Base-by-base conservation (phyloP, 176 grass and related monocot genomes). In the Neostapfia colusana region DNA sequence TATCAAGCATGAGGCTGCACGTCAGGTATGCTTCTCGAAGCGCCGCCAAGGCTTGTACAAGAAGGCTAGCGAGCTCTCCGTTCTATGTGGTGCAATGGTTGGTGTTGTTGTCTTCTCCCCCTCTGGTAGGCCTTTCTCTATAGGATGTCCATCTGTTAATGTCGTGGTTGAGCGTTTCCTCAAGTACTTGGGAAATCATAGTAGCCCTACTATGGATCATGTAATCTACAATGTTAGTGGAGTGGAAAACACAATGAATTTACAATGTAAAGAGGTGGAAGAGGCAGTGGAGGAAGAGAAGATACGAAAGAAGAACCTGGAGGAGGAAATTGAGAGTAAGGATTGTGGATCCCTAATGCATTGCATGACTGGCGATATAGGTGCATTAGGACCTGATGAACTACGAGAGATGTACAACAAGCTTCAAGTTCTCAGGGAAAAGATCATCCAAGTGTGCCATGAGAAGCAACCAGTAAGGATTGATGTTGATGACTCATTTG, bases 11-110 rank as follows among this genome's bases (percentile, higher is more conserved):
- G 37, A 43, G 23, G 15, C 78, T 0, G 65, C 82, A 3, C 56
- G 43, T 3, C 41, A 63, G 10, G 56, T 78, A 43, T 78, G 78
- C 69, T 89, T 89, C 82, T 89, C 78, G 3, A 89, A 85, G 57
- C 11, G 87, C 10, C 64, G 78, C 20, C 61, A 63, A 9, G 49
- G 66, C 16, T 12, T 89, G 8, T 89, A 82, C 60, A 81, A 85
- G 24, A 82, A 85, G 49, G 73, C 87, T 0, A 82, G 78, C 10
- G 82, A 89, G 21, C 20, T 85, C 21, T 73, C 82, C 16, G 78
- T 61, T 3, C 78, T 89, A 0, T 89, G 87, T 10, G 87, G 87
- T 16, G 60, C 67, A 12, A 67, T 85, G 23, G 66, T 88, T 34
- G 63, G 45, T 24, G 46, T 78, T 10, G 58, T 88, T 26, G 64